Percentiles rank a stretch among this genome's conserved stretches.
Conservation (phyloP, 768 basidiomycete species). For the Rhodotorula kratochvilovae region DNA sequence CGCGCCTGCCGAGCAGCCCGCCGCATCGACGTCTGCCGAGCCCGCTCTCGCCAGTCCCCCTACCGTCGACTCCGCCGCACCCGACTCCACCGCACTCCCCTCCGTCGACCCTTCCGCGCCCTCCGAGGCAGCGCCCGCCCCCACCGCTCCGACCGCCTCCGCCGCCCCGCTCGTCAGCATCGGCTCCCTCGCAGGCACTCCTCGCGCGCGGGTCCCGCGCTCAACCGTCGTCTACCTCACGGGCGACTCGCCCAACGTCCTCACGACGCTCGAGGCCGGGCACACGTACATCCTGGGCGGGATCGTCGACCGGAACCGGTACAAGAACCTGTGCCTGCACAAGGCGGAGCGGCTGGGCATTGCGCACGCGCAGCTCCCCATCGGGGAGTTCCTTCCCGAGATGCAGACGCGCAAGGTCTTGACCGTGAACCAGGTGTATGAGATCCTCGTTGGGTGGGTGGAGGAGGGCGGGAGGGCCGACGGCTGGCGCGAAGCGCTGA, state of each 20-base stretch:
- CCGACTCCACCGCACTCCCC: background rate
- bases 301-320: slow-evolving; percentile 78
- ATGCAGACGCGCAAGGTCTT: slow-evolving; percentile 88
- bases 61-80: background rate
- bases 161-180: background rate
- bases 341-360: slow-evolving; percentile 72
- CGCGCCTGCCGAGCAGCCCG: background rate
- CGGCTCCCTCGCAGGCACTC: slow-evolving; percentile 12
- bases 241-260: slow-evolving; percentile 82
- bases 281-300: slow-evolving; percentile 94
- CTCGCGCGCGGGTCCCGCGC: slow-evolving; percentile 42
- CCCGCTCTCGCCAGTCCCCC: background rate
- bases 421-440: slow-evolving; percentile 82
- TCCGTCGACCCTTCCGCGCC: background rate
- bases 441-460: slow-evolving; percentile 86
- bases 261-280: slow-evolving; percentile 72
- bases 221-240: slow-evolving; percentile 80
- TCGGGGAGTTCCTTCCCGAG: slow-evolving; percentile 79
- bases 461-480: slow-evolving; percentile 53
- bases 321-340: slow-evolving; percentile 77
- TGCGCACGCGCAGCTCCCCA: slow-evolving; percentile 83
- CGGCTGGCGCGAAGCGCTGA: slow-evolving; percentile 75
- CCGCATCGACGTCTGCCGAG: background rate
- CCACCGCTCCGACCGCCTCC: background rate
- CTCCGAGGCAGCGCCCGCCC: background rate